Evolutionary conservation across 768 basidiomycete species (phyloP).

Genomic region (Termitomyces sp.): DNA sequence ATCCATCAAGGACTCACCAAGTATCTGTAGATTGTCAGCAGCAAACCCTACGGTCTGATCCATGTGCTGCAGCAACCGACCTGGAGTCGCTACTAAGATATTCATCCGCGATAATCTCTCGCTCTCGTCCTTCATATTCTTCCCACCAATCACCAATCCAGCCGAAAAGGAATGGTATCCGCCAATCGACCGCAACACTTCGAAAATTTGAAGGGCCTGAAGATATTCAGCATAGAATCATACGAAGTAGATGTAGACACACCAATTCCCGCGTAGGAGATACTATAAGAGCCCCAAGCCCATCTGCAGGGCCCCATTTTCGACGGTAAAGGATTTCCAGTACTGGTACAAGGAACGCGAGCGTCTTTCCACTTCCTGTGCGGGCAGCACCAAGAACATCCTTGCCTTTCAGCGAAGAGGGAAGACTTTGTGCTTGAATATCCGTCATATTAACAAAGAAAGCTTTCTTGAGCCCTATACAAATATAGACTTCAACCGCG

Average conservation of each 20-base stretch:
- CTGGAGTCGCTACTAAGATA: slow-evolving; percentile 97
- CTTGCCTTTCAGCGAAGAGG: slow-evolving; percentile 87
- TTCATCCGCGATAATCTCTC: slow-evolving; percentile 93
- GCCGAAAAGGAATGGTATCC: slow-evolving; percentile 91
- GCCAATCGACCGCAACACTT: slow-evolving; percentile 91
- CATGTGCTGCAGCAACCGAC: slow-evolving; percentile 94
- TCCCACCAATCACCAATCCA: slow-evolving; percentile 94
- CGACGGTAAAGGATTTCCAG: slow-evolving; percentile 86
- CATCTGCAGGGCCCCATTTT: slow-evolving; percentile 94
- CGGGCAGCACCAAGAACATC: slow-evolving; percentile 95
- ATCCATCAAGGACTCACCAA: slow-evolving; percentile 54
- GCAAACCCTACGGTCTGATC: slow-evolving; percentile 97
- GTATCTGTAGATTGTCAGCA: slow-evolving; percentile 83
- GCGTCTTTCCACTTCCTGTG: slow-evolving; percentile 95
- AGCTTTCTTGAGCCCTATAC: slow-evolving; percentile 77
- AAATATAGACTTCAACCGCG: background rate
- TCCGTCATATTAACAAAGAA: slow-evolving; percentile 89
- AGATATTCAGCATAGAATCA: background rate
- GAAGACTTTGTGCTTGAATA: slow-evolving; percentile 89
- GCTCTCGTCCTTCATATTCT: slow-evolving; percentile 89
- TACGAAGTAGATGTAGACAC: slow-evolving; percentile 24
- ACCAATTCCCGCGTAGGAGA: slow-evolving; percentile 94
- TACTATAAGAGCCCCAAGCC: slow-evolving; percentile 87
- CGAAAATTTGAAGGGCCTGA: slow-evolving; percentile 97
- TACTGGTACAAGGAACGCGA: slow-evolving; percentile 93